Percentiles rank a stretch among this genome's conserved stretches.
Evolutionary conservation across 192 early-diverging fungal species (phyloP).

Genomic region (Obelidium mucronatum): DNA sequence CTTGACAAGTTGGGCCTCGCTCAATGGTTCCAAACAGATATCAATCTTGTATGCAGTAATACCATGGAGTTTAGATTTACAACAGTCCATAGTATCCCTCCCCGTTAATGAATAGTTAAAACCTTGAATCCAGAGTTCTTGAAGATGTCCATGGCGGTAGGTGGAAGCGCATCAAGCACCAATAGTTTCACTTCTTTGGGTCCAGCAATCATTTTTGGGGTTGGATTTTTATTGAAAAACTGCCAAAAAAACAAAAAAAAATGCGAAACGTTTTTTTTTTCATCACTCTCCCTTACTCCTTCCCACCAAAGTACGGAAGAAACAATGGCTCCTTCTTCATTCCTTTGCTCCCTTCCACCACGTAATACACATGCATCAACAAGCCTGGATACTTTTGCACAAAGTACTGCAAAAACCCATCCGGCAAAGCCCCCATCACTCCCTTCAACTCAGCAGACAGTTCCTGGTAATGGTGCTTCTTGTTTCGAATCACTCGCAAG

Average conservation of each 20-base stretch:
- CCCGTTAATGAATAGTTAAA: background rate
- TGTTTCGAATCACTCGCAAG: constrained; percentile 90
- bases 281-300: background rate
- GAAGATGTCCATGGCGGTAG: constrained; percentile 45
- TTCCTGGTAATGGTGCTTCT: constrained; percentile 99
- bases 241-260: no score
- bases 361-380: constrained; percentile 87
- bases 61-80: background rate
- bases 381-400: constrained; percentile 88
- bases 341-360: constrained; percentile 60
- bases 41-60: constrained; percentile 35
- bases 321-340: constrained; percentile 44
- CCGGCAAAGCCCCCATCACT: constrained; percentile 83
- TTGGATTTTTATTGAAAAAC: no score
- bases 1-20: constrained; percentile 53
- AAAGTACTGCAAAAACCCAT: constrained; percentile 89
- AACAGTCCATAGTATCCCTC: background rate
- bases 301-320: constrained; percentile 39
- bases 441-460: constrained; percentile 77
- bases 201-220: no score
- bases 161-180: constrained; percentile 46
- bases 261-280: background rate
- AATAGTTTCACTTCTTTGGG: constrained; percentile 47
- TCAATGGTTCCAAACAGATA: constrained; percentile 38
- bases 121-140: constrained; percentile 42